These are phyloP conservation scores for Quercus engelmannii DNA, from an alignment of 306 rosid species.

Conservation along the genomic window DNA sequence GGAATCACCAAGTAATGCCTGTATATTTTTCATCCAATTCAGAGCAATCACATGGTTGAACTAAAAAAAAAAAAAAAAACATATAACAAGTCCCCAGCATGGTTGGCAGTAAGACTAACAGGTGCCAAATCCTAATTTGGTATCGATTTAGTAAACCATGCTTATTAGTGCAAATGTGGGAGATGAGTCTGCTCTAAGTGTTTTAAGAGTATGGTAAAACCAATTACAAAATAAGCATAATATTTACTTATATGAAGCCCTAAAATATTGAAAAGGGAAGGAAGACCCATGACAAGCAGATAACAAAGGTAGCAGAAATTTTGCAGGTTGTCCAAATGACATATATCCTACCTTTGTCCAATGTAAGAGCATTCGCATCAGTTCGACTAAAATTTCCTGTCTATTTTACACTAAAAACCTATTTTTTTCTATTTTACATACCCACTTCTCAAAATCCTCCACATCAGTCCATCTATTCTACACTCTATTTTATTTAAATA, in stretches of 20 bases:
- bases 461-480: no score
- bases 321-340: background rate
- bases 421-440: no score
- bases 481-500: no score
- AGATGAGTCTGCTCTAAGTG: background rate
- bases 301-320: background rate
- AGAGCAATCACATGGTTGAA: slow-evolving; percentile 3
- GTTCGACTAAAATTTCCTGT: no score
- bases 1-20: slow-evolving; percentile 89
- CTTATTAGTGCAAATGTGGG: background rate
- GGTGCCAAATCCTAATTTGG: background rate
- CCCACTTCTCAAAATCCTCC: no score
- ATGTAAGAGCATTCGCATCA: background rate
- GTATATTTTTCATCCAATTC: slow-evolving; percentile 2
- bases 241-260: no score
- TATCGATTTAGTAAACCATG: background rate
- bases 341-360: background rate
- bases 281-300: background rate
- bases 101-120: background rate
- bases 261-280: no score
- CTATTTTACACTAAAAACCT: no score
- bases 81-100: background rate
- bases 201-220: background rate
- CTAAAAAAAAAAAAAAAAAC: background rate
- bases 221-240: background rate